These are phyloP conservation scores for Lenzites betulinus DNA, from an alignment of 768 basidiomycete genomes.

Conservation along the genomic window DNA sequence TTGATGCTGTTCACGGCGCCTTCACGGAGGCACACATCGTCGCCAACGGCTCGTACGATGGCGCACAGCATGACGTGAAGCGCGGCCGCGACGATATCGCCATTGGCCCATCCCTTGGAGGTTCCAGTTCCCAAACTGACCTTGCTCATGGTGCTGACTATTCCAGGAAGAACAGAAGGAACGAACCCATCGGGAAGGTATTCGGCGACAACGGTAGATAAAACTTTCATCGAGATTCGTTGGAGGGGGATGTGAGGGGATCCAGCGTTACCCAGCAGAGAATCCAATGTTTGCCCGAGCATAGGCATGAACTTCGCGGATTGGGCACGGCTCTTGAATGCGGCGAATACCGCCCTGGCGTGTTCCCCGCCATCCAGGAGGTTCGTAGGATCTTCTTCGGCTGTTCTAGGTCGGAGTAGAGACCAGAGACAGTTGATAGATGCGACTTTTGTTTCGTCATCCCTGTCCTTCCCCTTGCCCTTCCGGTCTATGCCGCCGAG, in stretches of 20 bases:
- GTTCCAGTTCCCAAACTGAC: slow-evolving; percentile 57
- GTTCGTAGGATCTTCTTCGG: slow-evolving; percentile 39
- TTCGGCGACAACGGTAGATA: slow-evolving; percentile 51
- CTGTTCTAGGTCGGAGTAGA: slow-evolving; percentile 56
- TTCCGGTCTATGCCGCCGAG: slow-evolving; percentile 66
- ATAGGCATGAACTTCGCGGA: slow-evolving; percentile 65
- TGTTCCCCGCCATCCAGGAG: slow-evolving; percentile 10
- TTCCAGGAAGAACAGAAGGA: slow-evolving; percentile 81
- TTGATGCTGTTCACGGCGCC: slow-evolving; percentile 57
- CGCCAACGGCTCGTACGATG: slow-evolving; percentile 62
- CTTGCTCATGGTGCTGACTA: slow-evolving; percentile 76
- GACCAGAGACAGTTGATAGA: slow-evolving; percentile 66
- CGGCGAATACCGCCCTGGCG: slow-evolving; percentile 37
- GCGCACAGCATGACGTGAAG: slow-evolving; percentile 56
- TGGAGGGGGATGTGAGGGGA: slow-evolving; percentile 67
- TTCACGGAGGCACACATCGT: slow-evolving; percentile 63
- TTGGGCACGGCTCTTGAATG: slow-evolving; percentile 43
- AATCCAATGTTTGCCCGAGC: slow-evolving; percentile 80
- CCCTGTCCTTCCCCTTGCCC: slow-evolving; percentile 65
- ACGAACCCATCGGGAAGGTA: slow-evolving; percentile 54
- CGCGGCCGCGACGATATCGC: slow-evolving; percentile 61
- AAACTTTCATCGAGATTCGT: slow-evolving; percentile 56
- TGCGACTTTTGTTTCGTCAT: slow-evolving; percentile 82
- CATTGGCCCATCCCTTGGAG: slow-evolving; percentile 70
- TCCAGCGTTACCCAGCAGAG: slow-evolving; percentile 59